Base-by-base conservation (phyloP, 345 rosid species). In the Populus simonii region DNA sequence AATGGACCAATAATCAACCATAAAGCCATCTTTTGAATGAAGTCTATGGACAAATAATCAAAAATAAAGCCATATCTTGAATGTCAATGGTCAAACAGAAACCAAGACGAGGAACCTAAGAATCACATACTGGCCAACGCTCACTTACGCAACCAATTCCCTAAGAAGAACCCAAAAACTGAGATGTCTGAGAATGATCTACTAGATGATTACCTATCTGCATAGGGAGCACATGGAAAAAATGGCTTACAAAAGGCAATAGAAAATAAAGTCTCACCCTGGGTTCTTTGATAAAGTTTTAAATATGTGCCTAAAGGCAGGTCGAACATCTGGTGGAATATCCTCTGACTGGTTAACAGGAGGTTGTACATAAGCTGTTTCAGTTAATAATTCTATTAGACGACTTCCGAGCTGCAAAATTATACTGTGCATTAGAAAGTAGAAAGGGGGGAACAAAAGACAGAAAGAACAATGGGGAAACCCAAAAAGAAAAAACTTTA, bases 351-450 rank as follows among this genome's bases (percentile, higher is more conserved):
- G 98, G 75, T 85, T 81, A 69, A 85, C 75, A 3, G 99, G 97
- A 87, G 93, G 87, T 84, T 93, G 99, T 36, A 95, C 90, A 86
- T 84, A 91, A 78, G 99, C 98, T 75, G 94, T 71, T 86, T 92
- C 97, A 25, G 86, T 91, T 82, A 95, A 77, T 72, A 95, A 85
- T 79, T 92, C 94, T 71, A 93, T 78, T 81, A 95, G 92, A 78
- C 97, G 92, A 75, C 94, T 84, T 81, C 98, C 99, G 67, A 95
- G 89, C 99, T 95, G 96, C 84, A 86, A 47, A 81, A 45, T 65
- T 10, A 73, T 62, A 59, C 41, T 8, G 20, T n/a, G 31, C 47
- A 77, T 81, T 18, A 74, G 29, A 25, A 77, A 15, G 31, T 35
- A 20, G 68, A 53, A n/a, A 68, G 6, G 8, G 71, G 18, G 3